Percentiles rank a stretch among this genome's conserved stretches.
These are phyloP conservation scores for Lagerstroemia speciosa DNA, from an alignment of 345 rosid species.

Conservation along the genomic window DNA sequence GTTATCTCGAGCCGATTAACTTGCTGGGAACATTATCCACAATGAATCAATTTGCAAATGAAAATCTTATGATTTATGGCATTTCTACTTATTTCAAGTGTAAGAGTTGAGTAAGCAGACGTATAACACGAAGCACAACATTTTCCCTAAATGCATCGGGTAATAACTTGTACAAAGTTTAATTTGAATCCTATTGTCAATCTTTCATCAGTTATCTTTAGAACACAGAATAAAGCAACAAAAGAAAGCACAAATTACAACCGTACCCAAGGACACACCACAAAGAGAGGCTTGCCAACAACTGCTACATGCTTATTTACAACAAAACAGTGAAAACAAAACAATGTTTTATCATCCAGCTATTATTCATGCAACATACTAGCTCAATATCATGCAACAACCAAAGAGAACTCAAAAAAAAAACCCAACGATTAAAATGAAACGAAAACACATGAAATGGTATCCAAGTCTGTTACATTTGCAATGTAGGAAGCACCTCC, in stretches of 20 bases:
- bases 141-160: neutral
- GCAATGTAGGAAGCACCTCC: neutral
- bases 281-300: neutral
- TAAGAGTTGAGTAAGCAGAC: neutral
- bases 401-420: neutral
- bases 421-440: neutral
- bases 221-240: neutral
- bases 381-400: neutral
- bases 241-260: neutral
- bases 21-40: constrained; percentile 37
- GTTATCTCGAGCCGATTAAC: constrained; percentile 94
- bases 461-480: too few relatives aligned
- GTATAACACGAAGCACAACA: neutral
- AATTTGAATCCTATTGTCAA: neutral
- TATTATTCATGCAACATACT: too few relatives aligned
- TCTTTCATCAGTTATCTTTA: neutral
- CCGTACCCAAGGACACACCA: neutral
- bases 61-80: neutral
- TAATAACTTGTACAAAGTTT: neutral
- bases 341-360: too few relatives aligned
- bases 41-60: neutral
- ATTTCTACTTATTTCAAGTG: neutral
- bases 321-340: neutral
- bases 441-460: too few relatives aligned
- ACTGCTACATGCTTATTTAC: neutral